Percentiles rank a stretch among this genome's conserved stretches.
These are phyloP conservation scores for Fagopyrum esculentum DNA, from an alignment of 148 eudicot species.

Conservation along the genomic window DNA sequence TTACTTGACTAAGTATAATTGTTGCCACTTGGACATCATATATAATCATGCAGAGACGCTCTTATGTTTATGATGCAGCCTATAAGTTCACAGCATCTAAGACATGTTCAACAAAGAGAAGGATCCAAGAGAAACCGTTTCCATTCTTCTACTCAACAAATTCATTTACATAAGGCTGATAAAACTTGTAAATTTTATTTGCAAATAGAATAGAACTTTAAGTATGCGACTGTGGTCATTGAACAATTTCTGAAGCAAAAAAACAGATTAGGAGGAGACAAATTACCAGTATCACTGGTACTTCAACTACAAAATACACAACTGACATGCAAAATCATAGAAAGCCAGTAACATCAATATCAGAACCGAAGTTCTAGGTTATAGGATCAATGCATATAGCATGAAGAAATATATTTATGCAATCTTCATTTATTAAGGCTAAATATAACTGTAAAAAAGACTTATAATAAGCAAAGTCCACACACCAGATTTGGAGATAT, in stretches of 20 bases:
- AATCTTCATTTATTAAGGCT: too few relatives aligned
- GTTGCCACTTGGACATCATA: not conserved
- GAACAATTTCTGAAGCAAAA: not conserved
- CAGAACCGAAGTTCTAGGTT: not conserved
- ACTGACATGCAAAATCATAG: too few relatives aligned
- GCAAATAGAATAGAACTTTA: not conserved
- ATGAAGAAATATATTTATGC: too few relatives aligned
- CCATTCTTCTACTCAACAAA: not conserved
- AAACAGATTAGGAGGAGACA: not conserved
- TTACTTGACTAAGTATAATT: not conserved
- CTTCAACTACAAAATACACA: not conserved
- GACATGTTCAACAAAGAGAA: not conserved
- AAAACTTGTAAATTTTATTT: not conserved
- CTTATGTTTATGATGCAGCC: not conserved
- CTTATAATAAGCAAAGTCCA: not conserved
- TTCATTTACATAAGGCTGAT: not conserved
- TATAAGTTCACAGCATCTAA: not conserved
- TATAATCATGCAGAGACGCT: not conserved
- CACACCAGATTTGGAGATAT: slow-evolving; percentile 44
- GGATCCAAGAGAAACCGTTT: not conserved
- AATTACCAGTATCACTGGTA: not conserved
- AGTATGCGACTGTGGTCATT: not conserved
- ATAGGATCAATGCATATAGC: too few relatives aligned
- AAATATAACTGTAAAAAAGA: too few relatives aligned
- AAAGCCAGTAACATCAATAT: not conserved